Percentiles rank a stretch among this genome's conserved stretches.
These are phyloP conservation scores for Fusarium proliferatum DNA, from an alignment of 2,329 filamentous ascomycete species.

Conservation along the genomic window DNA sequence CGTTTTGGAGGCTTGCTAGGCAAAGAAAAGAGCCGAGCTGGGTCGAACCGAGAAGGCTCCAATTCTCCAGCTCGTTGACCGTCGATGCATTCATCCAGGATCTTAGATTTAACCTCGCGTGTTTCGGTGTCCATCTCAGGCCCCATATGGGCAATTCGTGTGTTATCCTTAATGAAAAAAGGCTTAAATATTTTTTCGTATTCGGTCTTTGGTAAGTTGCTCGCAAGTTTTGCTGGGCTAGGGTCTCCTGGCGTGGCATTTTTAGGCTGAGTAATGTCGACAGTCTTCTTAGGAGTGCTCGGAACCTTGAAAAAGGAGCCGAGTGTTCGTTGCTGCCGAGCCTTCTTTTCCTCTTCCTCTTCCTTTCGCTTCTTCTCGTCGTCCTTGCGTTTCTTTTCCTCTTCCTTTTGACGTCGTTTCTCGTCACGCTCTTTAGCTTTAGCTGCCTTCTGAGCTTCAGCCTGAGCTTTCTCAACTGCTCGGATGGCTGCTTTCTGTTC, in stretches of 20 bases:
- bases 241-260: constrained; percentile 46
- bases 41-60: constrained; percentile 56
- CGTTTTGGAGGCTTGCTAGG: constrained; percentile 53
- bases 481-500: constrained; percentile 45
- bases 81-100: constrained; percentile 64
- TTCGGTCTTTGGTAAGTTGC: constrained; percentile 53
- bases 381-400: constrained; percentile 53
- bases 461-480: constrained; percentile 47
- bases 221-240: constrained; percentile 23
- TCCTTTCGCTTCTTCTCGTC: constrained; percentile 59
- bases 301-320: constrained; percentile 59
- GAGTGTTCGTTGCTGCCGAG: constrained; percentile 60
- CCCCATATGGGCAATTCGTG: constrained; percentile 72
- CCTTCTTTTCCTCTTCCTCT: constrained; percentile 65
- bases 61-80: constrained; percentile 58
- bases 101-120: constrained; percentile 60
- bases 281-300: constrained; percentile 56
- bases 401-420: constrained; percentile 51
- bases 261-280: constrained; percentile 47
- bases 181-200: constrained; percentile 81
- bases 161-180: constrained; percentile 81
- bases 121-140: constrained; percentile 70
- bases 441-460: constrained; percentile 53
- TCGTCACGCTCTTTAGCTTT: constrained; percentile 54
- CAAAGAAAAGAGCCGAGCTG: constrained; percentile 59